Conservation (phyloP, 2,329 filamentous ascomycete species). For the Fonsecaea nubica region DNA sequence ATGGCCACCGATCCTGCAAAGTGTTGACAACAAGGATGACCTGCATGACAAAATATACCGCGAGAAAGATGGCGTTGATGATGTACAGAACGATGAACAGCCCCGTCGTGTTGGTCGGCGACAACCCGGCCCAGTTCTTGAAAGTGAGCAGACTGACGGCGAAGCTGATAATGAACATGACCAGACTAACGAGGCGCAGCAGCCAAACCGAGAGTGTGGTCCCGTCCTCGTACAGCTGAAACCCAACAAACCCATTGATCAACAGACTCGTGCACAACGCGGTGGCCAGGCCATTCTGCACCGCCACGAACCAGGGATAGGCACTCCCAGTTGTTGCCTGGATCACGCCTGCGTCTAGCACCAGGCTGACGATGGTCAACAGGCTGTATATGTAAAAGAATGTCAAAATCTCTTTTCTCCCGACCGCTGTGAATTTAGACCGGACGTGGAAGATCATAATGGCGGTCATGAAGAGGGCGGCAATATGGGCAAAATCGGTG, state of each 20-base stretch:
- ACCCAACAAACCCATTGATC: conserved; percentile 97
- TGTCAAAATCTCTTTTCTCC: conserved; percentile 74
- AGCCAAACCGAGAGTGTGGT: conserved; percentile 94
- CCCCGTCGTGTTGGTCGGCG: conserved; percentile 83
- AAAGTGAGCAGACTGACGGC: conserved; percentile 90
- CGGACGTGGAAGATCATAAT: conserved; percentile 97
- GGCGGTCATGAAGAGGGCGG: conserved; percentile 87
- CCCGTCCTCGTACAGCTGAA: conserved; percentile 97
- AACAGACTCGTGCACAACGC: conserved; percentile 86
- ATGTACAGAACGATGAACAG: conserved; percentile 92
- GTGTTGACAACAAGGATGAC: conserved; percentile 86
- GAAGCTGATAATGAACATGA: conserved; percentile 85
- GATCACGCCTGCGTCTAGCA: conserved; percentile 90
- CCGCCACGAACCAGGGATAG: conserved; percentile 89
- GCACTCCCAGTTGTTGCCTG: conserved; percentile 74
- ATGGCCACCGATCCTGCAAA: conserved; percentile 91
- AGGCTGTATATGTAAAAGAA: conserved; percentile 98
- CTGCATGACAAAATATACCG: conserved; percentile 87
- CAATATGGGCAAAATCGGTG: conserved; percentile 88
- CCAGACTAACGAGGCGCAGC: conserved; percentile 75
- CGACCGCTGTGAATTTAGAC: conserved; percentile 96
- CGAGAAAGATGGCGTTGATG: conserved; percentile 83
- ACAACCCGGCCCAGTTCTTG: conserved; percentile 85
- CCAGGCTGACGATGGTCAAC: conserved; percentile 83
- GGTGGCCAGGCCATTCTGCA: conserved; percentile 83